Conservation (phyloP, 371 early-diverging fungal species). For the Encephalitozoon hellem region DNA sequence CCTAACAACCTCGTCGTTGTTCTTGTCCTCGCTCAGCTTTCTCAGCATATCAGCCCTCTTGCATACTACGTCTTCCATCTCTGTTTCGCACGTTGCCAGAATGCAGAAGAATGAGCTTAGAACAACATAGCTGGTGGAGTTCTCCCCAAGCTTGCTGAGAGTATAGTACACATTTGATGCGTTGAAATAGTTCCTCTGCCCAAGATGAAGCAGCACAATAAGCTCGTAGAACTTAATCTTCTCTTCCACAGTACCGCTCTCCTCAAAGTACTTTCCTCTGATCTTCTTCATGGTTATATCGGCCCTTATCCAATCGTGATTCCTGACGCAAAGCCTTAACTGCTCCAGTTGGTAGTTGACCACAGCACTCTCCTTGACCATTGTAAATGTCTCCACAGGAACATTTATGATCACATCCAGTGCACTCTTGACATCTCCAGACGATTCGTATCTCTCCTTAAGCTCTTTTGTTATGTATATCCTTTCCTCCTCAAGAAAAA, state of each 20-base stretch:
- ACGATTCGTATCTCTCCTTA: conserved; percentile 32
- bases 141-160: conserved; percentile 23
- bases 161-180: conserved; percentile 35
- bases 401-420: conserved; percentile 49
- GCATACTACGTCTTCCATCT: not conserved
- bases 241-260: conserved; percentile 15
- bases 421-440: conserved; percentile 23
- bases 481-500: conserved; percentile 58
- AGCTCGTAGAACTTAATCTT: conserved; percentile 35
- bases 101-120: conserved; percentile 34
- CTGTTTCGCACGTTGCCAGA: not conserved
- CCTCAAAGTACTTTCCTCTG: conserved; percentile 47
- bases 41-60: conserved; percentile 11
- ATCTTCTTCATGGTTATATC: conserved; percentile 47
- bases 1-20: conserved; percentile 45
- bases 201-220: conserved; percentile 39
- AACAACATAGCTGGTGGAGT: not conserved
- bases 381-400: conserved; percentile 60
- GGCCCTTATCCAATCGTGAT: conserved; percentile 46
- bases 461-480: conserved; percentile 46
- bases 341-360: conserved; percentile 58
- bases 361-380: conserved; percentile 37
- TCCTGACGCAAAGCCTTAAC: conserved; percentile 44
- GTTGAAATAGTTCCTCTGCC: conserved; percentile 41
- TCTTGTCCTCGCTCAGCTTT: conserved; percentile 30